phyloP scores from a whole-genome alignment of 2,329 filamentous ascomycete genomes.

The Cercospora sp. region DNA sequence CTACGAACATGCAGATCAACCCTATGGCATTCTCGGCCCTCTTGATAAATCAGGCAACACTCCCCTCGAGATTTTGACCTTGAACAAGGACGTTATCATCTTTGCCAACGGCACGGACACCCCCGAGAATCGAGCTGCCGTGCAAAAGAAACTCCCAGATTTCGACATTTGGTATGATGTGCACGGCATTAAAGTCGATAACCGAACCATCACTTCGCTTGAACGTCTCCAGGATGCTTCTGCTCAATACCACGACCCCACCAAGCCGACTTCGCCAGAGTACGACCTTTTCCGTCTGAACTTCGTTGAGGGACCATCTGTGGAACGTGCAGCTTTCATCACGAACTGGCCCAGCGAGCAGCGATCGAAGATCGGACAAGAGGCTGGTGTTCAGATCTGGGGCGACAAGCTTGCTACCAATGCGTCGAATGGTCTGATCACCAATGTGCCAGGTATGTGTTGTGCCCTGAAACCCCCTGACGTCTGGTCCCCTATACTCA shows the following conservation, averaged over 20 bases:
- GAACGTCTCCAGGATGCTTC: conserved; percentile 14
- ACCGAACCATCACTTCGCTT: conserved; percentile 19
- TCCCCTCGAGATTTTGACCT: conserved; percentile 15
- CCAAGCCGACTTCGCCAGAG: conserved; percentile 9
- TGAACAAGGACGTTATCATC: conserved; percentile 18
- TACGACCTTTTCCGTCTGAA: conserved; percentile 19
- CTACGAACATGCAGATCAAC: conserved; percentile 21
- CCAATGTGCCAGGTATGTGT: conserved; percentile 14
- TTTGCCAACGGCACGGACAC: conserved; percentile 20
- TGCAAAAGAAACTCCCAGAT: conserved; percentile 12
- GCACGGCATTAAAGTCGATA: conserved; percentile 18
- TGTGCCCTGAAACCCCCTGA: background rate
- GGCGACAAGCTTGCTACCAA: conserved; percentile 5
- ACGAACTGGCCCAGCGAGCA: conserved; percentile 17
- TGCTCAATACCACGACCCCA: conserved; percentile 8
- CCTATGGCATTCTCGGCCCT: conserved; percentile 18
- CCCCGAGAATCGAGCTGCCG: conserved; percentile 10
- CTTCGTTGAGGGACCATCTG: conserved; percentile 11
- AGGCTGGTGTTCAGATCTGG: conserved; percentile 12
- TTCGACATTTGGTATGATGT: conserved; percentile 14
- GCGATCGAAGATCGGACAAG: conserved; percentile 5
- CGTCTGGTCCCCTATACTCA: background rate
- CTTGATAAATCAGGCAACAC: conserved; percentile 11
- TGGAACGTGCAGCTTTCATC: conserved; percentile 14
- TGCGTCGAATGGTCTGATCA: conserved; percentile 11